Base-by-base conservation (phyloP, 2,329 filamentous ascomycete genomes). In the Neospermospora avenae region DNA sequence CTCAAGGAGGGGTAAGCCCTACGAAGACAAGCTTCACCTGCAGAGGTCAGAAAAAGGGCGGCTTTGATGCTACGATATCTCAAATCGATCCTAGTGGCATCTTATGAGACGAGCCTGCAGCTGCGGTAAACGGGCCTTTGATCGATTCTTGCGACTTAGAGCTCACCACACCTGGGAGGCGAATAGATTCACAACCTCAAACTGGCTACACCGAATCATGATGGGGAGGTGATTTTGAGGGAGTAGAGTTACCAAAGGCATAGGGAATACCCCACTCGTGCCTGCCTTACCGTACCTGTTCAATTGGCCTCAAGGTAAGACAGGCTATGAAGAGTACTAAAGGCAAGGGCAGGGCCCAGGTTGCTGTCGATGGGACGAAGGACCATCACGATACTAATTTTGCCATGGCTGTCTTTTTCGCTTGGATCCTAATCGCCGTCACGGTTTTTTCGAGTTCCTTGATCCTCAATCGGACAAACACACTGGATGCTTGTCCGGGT, bases 401-500 rank as follows among this genome's bases (percentile, higher is more conserved):
- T 10, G 59, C 41, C 55, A 67, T 67, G 65, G 59, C 45, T 48
- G 35, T 63, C 46, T n/a, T 63, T 5, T 31, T 67, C n/a, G 46
- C 58, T 10, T 65, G 55, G 60, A 5, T 62, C 13, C 34, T 62
- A 25, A 22, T 65, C 16, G 63, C 60, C 41, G 44, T 58, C 28
- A 46, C 63, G 3, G 57, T 44, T 25, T 61, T 65, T 11, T 65
- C 63, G 18, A 54, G 49, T 18, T 46, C 48, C 20, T 52, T 58
- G 31, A 46, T 65, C 41, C 22, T 59, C 6, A 56, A 52, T 49
- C 35, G 44, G 45, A 34, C 45, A 35, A 65, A 69, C 44, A 58
- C 68, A 57, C 48, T 70, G 16, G 65, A 63, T 16, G 41, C 66
- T 18, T 84, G 82, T 68, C 80, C 80, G 6, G 82, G 82, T 10